Conservation (phyloP, 768 basidiomycete species). For the Trametes elegans region DNA sequence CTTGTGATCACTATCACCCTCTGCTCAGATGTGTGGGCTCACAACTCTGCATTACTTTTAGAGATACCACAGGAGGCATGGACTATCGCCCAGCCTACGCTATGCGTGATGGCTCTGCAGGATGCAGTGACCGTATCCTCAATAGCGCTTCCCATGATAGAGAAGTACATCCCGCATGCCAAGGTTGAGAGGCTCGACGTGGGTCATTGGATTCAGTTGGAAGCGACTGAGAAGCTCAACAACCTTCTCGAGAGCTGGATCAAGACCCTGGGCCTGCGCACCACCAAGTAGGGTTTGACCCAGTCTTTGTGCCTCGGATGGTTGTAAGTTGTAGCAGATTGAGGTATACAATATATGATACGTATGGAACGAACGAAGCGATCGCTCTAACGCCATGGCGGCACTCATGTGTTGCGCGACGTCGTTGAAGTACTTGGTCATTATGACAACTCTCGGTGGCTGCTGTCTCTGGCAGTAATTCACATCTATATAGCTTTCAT, state of each 20-base stretch:
- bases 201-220: conserved; percentile 39
- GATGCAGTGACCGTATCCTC: conserved; percentile 33
- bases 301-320: too few relatives aligned
- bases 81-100: conserved; percentile 34
- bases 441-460: too few relatives aligned
- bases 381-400: too few relatives aligned
- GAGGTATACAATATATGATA: too few relatives aligned
- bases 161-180: conserved; percentile 27
- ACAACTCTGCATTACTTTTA: not conserved
- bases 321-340: too few relatives aligned
- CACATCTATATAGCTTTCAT: too few relatives aligned
- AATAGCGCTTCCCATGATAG: conserved; percentile 23
- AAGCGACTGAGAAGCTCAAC: conserved; percentile 35
- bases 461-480: too few relatives aligned
- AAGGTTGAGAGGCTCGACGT: conserved; percentile 34
- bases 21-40: not conserved
- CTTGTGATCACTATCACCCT: not conserved
- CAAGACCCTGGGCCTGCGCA: not conserved
- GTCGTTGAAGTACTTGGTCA: too few relatives aligned
- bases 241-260: conserved; percentile 34
- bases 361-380: too few relatives aligned
- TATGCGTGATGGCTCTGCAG: conserved; percentile 33
- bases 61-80: conserved; percentile 22
- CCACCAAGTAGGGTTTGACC: too few relatives aligned
- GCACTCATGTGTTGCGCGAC: too few relatives aligned